phyloP scores from a whole-genome alignment of 2,329 filamentous ascomycete genomes.

The Alternaria sp. region DNA sequence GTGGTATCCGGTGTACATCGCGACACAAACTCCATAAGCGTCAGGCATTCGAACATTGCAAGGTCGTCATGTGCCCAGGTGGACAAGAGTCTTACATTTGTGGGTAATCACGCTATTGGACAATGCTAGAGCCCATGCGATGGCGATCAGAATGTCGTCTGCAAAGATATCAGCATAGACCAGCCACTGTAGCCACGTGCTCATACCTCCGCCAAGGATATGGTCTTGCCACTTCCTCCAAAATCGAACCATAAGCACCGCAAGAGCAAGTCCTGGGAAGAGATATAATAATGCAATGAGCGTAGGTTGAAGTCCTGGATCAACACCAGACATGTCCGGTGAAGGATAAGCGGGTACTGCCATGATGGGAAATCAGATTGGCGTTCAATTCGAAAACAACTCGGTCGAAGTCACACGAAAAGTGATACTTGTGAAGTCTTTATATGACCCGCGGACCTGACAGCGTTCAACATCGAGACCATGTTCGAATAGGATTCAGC shows the following conservation, averaged over 20 bases:
- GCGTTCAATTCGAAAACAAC: background rate
- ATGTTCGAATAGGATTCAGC: background rate
- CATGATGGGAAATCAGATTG: background rate
- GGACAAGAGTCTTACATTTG: conserved; percentile 17
- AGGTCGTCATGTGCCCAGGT: background rate
- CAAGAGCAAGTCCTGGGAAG: conserved; percentile 14
- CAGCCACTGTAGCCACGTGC: conserved; percentile 10
- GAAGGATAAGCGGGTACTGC: background rate
- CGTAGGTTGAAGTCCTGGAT: conserved; percentile 21
- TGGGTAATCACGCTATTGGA: conserved; percentile 22
- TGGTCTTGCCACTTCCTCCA: conserved; percentile 21
- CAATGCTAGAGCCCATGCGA: conserved; percentile 16
- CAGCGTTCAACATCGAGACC: background rate
- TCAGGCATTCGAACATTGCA: background rate
- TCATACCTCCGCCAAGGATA: conserved; percentile 21
- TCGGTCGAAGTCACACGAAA: background rate
- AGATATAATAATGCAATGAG: conserved; percentile 21
- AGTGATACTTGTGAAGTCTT: background rate
- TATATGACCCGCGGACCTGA: background rate
- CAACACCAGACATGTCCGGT: conserved; percentile 15
- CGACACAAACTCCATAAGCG: conserved; percentile 10
- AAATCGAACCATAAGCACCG: conserved; percentile 18
- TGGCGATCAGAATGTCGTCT: conserved; percentile 5
- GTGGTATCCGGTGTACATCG: conserved; percentile 22
- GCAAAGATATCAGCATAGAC: background rate